Evolutionary conservation across 768 basidiomycete species (phyloP), one percentile per base, ranked within the genome.

Genomic region (Lactifluus rugatus): DNA sequence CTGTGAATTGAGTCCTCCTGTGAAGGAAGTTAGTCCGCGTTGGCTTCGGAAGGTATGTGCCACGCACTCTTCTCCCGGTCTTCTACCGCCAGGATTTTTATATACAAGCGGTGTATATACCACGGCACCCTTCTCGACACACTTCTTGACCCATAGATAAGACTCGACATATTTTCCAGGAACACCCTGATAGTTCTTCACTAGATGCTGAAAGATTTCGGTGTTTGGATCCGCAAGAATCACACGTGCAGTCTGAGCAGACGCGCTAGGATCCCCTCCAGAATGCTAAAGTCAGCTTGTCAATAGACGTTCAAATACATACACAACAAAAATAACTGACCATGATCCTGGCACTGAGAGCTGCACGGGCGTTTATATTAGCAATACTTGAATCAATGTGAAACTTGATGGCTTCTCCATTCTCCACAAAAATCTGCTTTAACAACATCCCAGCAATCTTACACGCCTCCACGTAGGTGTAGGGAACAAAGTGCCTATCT

Each of bases 391-490:
- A 75, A 64, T 91, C 87, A 49, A 91, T 88, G 66, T 89, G 86
- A 78, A 91, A 87, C 28, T 78, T 75, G 57, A 89, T 84, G 1
- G 87, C 81, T 3, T 63, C 67, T 5, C 81, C 84, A 34, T 83
- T 74, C 58, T 87, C 82, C 16, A 82, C 70, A 60, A 91, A 90
- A 34, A 90, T 85, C 66, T 89, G 87, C 69, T 80, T 85, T 53
- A 90, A 66, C 14, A 87, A 69, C 77, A 81, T 82, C 13, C 84
- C 83, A 0, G 81, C 80, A n/a, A 85, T 79, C 69, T 86, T 88
- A 73, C 89, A 90, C n/a, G 88, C 85, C 37, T 89, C 87, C 16
- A 91, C 81, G 66, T 82, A 91, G 50, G 86, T 87, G 68, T 84
- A 85, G 8, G 88, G 88, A 45, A 90, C 88, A 61, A 91, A 87